Evolutionary conservation across 2,329 filamentous ascomycete species (phyloP), one percentile per base, ranked within the genome.

Genomic region (Xylariaceae sp.): DNA sequence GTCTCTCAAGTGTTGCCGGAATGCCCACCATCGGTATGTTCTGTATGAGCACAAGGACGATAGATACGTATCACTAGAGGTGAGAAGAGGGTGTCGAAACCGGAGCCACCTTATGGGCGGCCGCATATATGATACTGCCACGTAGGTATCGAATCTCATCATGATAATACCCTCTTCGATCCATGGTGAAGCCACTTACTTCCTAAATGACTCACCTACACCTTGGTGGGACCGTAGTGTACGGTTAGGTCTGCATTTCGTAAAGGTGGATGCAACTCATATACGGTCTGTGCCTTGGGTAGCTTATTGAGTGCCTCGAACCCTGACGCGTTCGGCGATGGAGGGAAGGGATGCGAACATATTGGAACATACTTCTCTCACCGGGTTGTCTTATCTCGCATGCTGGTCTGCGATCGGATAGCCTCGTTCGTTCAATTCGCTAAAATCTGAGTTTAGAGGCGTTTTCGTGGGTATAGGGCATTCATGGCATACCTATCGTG

Each of bases 1-100:
- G 45, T 41, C 57, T 31, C 41, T 31, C 41, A 48, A 43, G 37
- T 47, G 46, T 46, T 55, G 52, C 57, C 57, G 45, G 43, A 54
- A 49, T 50, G 49, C 51, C 19, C 39, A 57, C 51, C 32, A 39
- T 45, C 47, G 50, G 29, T 47, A 19, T 19, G 19, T 19, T 19
- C 19, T 19, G 19, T 19, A 19, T 19, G 19, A 19, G 19, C 19
- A 19, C 19, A 19, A 19, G 37, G 44, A 42, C 42, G 30, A 51
- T 42, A 42, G 11, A 29, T 19, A 19, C 19, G 19, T 19, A 19
- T 19, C 31, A 41, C 50, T 31, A 31, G 27, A 51, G 27, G 30
- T 35, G 40, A 51, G 19, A 19, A 19, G 19, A 34, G 32, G 19
- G 6, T 41, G 19, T 41, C 11, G n/a, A 5, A 12, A 12, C 5